Evolutionary conservation across 192 early-diverging fungal genomes (phyloP), one percentile per base, ranked within the genome.

Genomic region (Spinellus fusiger): DNA sequence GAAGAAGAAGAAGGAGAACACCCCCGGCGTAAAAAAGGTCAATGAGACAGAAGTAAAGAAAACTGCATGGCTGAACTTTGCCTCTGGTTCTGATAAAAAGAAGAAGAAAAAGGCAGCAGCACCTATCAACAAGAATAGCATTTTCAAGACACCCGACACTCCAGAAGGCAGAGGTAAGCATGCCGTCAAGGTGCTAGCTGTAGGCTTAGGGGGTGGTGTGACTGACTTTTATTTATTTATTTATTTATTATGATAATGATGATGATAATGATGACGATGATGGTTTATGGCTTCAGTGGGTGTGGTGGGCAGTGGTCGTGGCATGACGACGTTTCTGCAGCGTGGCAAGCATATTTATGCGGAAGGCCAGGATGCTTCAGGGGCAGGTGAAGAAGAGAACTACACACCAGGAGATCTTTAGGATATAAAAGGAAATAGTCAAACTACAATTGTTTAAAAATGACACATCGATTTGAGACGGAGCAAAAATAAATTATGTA

Each of bases 61-160:
- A 60, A 79, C 84, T 55, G 77, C 82, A 7, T 92, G 90, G 90
- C 70, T 86, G 37, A 77, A 76, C 29, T 92, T 92, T 78, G 86
- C 90, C 1, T 73, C 73, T 8, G 71, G 68, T 37, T 33, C 68
- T 33, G 71, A 65, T 8, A 69, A 70, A 27, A 76, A 65, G 32
- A 86, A 82, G 59, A 87, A 86, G 52, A 44, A n/a, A n/a, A 47
- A 56, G 20, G 53, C 48, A 18, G 64, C 63, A 10, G 61, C 72
- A 0, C 70, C 79, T 0, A 65, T 86, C 33, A 80, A 89, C 35
- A 86, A 87, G 54, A 79, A 78, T 62, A 85, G 83, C 65, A 92
- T 92, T 35, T 92, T 92, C 73, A 76, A 83, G n/a, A 92, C 86
- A 4, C 89, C 90, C 0, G 89, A 89, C 56, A 88, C 88, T 70